Evolutionary conservation across 257 asterid genomes (phyloP).

Genomic region (Mitragyna speciosa): DNA sequence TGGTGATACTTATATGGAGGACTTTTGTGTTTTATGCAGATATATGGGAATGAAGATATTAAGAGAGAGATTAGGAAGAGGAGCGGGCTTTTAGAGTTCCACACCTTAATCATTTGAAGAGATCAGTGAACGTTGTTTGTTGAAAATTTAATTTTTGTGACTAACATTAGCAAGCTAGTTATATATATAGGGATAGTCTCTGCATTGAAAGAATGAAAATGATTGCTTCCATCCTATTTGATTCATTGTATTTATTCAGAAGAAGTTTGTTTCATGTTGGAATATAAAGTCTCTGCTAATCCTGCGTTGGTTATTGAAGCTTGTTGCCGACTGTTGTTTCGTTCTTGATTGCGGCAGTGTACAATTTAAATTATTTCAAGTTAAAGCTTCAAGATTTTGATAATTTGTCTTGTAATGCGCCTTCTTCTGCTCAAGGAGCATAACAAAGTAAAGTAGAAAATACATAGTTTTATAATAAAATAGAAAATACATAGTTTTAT

Average conservation of each 20-base stretch:
- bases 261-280: neutral
- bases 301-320: neutral
- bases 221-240: conserved; percentile 13
- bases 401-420: neutral
- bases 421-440: neutral
- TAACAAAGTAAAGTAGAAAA: neutral
- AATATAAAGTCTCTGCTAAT: neutral
- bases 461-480: neutral
- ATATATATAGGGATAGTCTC: conserved; percentile 7
- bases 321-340: neutral
- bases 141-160: conserved; percentile 5
- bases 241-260: conserved; percentile 22
- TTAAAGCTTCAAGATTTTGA: neutral
- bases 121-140: neutral
- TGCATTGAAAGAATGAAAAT: conserved; percentile 11
- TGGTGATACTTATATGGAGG: neutral
- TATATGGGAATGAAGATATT: conserved; percentile 93
- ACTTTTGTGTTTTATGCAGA: conserved; percentile 36
- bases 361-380: neutral
- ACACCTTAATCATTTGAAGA: neutral
- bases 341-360: neutral
- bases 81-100: conserved; percentile 42
- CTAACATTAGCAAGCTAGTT: neutral
- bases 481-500: neutral
- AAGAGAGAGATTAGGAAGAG: conserved; percentile 63